Percentiles rank a stretch among this genome's conserved stretches.
phyloP scores from a whole-genome alignment of 805 yeast genomes.

The Tetrapisispora pingtungensis region DNA sequence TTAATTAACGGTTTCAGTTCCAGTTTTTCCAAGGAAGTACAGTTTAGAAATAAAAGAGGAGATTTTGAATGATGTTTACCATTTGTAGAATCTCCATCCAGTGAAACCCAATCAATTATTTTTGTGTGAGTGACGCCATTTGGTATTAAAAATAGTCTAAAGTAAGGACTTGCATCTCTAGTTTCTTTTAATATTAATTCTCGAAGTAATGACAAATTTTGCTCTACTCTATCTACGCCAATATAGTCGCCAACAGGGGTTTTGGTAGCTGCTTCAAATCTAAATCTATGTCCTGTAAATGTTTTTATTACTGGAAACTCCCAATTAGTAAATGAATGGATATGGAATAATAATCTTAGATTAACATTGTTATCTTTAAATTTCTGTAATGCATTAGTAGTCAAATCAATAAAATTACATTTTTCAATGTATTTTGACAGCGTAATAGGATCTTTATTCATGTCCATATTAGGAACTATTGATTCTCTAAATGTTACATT shows the following conservation, averaged over 20 bases:
- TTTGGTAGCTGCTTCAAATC: constrained; percentile 13
- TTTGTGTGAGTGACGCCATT: constrained; percentile 12
- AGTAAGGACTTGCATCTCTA: constrained; percentile 18
- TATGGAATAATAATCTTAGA: constrained; percentile 10
- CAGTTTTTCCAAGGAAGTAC: constrained; percentile 10
- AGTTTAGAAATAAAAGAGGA: constrained; percentile 17
- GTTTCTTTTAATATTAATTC: constrained; percentile 14
- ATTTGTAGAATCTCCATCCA: neutral
- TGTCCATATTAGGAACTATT: neutral
- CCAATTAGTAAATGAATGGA: constrained; percentile 24
- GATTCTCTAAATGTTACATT: constrained; percentile 8
- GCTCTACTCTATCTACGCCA: constrained; percentile 6
- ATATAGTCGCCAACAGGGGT: constrained; percentile 9
- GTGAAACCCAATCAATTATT: constrained; percentile 20
- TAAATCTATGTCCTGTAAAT: constrained; percentile 22
- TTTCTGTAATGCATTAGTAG: constrained; percentile 11
- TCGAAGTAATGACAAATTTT: constrained; percentile 12
- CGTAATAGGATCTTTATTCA: neutral
- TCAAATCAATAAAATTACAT: constrained; percentile 17
- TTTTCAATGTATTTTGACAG: constrained; percentile 5
- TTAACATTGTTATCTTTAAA: constrained; percentile 7
- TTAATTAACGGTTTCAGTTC: constrained; percentile 11
- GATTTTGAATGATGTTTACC: neutral
- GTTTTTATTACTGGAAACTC: constrained; percentile 10
- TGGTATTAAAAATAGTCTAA: constrained; percentile 18